Evolutionary conservation across 768 basidiomycete species (phyloP), one percentile per base, ranked within the genome.

Genomic region (Macrolepiota dolichaula): DNA sequence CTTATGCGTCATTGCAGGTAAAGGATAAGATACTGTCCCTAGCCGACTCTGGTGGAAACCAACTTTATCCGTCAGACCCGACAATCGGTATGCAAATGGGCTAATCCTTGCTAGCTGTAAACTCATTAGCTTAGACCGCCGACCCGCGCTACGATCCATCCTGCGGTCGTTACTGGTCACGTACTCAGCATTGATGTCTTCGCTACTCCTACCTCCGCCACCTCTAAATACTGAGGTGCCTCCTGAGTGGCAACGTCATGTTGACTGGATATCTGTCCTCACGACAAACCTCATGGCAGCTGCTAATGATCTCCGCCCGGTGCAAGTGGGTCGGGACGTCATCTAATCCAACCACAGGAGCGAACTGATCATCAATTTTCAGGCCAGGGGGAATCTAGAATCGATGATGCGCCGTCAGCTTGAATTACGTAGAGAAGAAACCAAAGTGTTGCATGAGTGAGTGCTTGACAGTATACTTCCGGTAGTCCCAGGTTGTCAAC

Each of bases 281-380:
- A 85, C 85, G 6, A 89, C 92, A 71, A 96, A 96, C 71, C 81
- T 96, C 59, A 92, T 95, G 85, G 91, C 88, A 13, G 90, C 91
- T 17, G 91, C 91, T 38, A 96, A 96, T 68, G 93, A 94, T 67
- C 74, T 96, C 54, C 84, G 94, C 25, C 94, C 93, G 0, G 89
- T 94, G 4, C 94, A 96, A 82, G 92, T 87, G 50, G n/a, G 17
- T 25, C 27, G 50, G n/a, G 17, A 24, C 27, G 53, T 38, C 51
- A 51, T 32, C 13, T 38, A 1, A 10, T 13, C 35, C 42, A 17
- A 4, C 9, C 13, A 17, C 42, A 10, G 12, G 46, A 35, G 24
- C 35, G n/a, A 25, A 2, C 38, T 32, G 57, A 51, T 29, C 50
- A 50, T 17, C 17, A 35, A 59, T 27, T 15, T 35, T 13, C 65